Evolutionary conservation across 768 basidiomycete species (phyloP), one percentile per base, ranked within the genome.

Genomic region (Termitomyces sp.): DNA sequence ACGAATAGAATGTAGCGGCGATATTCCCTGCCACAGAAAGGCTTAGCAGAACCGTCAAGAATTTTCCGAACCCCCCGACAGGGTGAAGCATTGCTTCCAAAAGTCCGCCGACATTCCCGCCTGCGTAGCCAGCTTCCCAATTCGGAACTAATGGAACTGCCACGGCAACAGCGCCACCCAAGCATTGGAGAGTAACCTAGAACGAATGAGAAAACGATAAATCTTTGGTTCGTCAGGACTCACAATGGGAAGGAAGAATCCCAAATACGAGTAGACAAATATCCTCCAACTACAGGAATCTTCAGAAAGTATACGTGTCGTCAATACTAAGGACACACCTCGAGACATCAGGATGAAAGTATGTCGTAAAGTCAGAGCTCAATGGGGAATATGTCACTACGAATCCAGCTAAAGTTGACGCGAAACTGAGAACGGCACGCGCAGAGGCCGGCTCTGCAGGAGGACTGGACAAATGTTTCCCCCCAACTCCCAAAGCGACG

Each of bases 21-120:
- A 91, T 86, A 70, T 94, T 94, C 3, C 82, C 89, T 2, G 85
- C 83, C 39, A 93, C 89, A 45, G 87, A 89, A 20, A 97, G 73
- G 53, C 88, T 88, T 57, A 95, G 76, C 42, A 96, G 70, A 33
- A 94, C 87, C 0, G 85, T 87, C 40, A 93, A 73, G 73, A 92
- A 88, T 64, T 89, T 88, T 6, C 89, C 86, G 65, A 91, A 91
- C 31, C 79, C 79, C 38, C 83, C 83, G 0, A 77, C 75, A 0
- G 90, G 90, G n/a, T 73, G 74, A 2, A 92, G 76, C 76, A 91
- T 84, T 2, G 86, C 87, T 46, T 78, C 76, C 7, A 93, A 62
- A 7, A 93, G 74, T 1, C 89, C 91, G 25, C 89, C 90, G 23
- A 91, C 75, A 73, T 83, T 79, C 0, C 77, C 81, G 3, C 72